These are phyloP conservation scores for Monilinia polystroma DNA, from an alignment of 2,329 filamentous ascomycete species.

Conservation along the genomic window DNA sequence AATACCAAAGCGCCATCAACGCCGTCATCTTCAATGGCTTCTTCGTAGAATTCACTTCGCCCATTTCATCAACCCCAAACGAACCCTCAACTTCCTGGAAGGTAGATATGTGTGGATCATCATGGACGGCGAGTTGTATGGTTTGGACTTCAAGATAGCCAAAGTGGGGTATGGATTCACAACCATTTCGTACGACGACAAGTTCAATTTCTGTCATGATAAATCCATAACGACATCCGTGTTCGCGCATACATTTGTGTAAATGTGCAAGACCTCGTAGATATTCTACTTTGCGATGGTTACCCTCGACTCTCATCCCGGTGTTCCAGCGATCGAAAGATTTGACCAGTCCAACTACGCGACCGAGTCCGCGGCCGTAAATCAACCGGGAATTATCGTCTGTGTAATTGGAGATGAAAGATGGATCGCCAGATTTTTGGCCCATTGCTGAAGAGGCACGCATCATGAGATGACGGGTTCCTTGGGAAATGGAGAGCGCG, in stretches of 20 bases:
- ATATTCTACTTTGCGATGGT: slow-evolving; percentile 84
- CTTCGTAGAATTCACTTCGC: slow-evolving; percentile 41
- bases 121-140: slow-evolving; percentile 54
- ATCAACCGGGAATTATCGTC: slow-evolving; percentile 50
- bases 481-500: slow-evolving; percentile 73
- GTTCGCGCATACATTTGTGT: slow-evolving; percentile 89
- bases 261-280: slow-evolving; percentile 81
- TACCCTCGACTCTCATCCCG: slow-evolving; percentile 82
- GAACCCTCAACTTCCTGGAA: slow-evolving; percentile 28
- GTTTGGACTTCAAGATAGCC: slow-evolving; percentile 78
- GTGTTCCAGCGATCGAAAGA: slow-evolving; percentile 94
- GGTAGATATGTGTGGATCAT: slow-evolving; percentile 27
- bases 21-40: slow-evolving; percentile 68
- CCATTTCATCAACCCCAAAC: slow-evolving; percentile 31
- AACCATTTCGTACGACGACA: slow-evolving; percentile 81
- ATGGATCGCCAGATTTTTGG: slow-evolving; percentile 37
- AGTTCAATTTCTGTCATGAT: slow-evolving; percentile 96
- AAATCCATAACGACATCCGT: slow-evolving; percentile 90
- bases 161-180: slow-evolving; percentile 71
- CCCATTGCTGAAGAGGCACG: slow-evolving; percentile 30
- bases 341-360: slow-evolving; percentile 82
- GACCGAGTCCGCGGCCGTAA: slow-evolving; percentile 52
- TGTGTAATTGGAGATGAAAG: slow-evolving; percentile 53
- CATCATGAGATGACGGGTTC: slow-evolving; percentile 55
- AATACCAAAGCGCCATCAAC: slow-evolving; percentile 72